Evolutionary conservation across 148 eudicot genomes (phyloP), one percentile per base, ranked within the genome.

Genomic region (Agrostemma githago): DNA sequence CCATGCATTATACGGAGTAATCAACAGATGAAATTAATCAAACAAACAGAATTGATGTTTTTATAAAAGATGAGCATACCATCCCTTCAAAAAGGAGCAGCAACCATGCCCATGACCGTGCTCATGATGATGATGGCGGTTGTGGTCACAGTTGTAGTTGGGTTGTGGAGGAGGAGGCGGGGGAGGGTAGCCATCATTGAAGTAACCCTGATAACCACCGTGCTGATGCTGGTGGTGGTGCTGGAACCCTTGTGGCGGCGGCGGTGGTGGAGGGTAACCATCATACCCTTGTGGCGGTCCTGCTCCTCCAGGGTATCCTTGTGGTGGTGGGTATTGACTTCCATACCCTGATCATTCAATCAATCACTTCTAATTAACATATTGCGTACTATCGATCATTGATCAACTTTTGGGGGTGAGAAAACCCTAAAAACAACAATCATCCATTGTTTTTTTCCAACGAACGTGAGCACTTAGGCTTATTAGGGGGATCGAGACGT

Each of bases 121-220:
- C 6, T 74, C 59, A 77, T 79, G 71, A 15, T 83, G 80, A 69
- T 84, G 74, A 70, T 89, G 89, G 10, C 83, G 84, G 74, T 79
- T 82, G 34, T 84, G 88, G 76, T 85, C 56, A 51, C 56, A 51
- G 15, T 51, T 51, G 56, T 51, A 51, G 5, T 77, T 79, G 4
- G 74, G 81, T 2, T 78, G 90, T 1, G 88, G 90, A 0, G 89
- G 91, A 0, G 90, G 90, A 42, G 71, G 71, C 0, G 89, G 86
- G 0, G 82, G 88, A 68, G 86, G 85, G 67, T 77, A 85, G 20
- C 86, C 89, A 68, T 82, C 83, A 78, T 76, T 83, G 77, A 86
- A 89, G 68, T 89, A 89, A 0, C 89, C 87, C 82, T 87, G 90
- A 73, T 87, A 87, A 6, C 87, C 90, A 54, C 71, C 82, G 4